Evolutionary conservation across 176 grass and related monocot species (phyloP).

Genomic region (Lolium multiflorum): DNA sequence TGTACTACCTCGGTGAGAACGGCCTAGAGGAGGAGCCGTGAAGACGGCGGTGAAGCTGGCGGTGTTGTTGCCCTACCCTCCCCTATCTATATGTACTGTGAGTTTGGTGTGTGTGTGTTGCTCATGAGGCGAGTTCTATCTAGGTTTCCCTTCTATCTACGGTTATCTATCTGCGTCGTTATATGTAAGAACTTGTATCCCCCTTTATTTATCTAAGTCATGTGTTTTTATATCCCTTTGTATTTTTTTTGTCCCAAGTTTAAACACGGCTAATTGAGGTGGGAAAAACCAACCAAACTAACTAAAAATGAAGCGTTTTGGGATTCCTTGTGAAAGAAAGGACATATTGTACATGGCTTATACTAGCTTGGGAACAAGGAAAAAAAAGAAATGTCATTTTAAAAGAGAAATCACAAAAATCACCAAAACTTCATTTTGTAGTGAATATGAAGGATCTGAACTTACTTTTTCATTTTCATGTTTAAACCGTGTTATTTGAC

Average conservation of each 20-base stretch:
- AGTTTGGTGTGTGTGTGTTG: neutral
- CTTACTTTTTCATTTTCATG: too few species aligned
- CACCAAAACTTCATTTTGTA: neutral
- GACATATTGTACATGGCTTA: neutral
- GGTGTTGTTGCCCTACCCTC: neutral
- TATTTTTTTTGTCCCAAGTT: conserved; percentile 3
- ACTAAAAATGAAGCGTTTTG: neutral
- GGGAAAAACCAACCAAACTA: neutral
- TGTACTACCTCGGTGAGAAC: neutral
- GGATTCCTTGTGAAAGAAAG: neutral
- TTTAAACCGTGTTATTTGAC: too few species aligned
- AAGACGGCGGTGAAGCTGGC: neutral
- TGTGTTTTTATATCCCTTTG: neutral
- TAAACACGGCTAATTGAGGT: neutral
- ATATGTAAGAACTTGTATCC: neutral
- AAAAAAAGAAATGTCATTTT: neutral
- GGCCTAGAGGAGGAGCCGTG: neutral
- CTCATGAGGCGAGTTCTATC: neutral
- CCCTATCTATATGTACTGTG: neutral
- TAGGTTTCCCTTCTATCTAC: neutral
- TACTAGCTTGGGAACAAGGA: too few species aligned
- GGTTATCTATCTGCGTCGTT: neutral
- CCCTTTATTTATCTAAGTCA: neutral
- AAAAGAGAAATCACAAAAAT: neutral
- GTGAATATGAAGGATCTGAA: too few species aligned